Evolutionary conservation across 1,139 yeast genomes (phyloP), one percentile per base, ranked within the genome.

Genomic region (Kazachstania sp.): DNA sequence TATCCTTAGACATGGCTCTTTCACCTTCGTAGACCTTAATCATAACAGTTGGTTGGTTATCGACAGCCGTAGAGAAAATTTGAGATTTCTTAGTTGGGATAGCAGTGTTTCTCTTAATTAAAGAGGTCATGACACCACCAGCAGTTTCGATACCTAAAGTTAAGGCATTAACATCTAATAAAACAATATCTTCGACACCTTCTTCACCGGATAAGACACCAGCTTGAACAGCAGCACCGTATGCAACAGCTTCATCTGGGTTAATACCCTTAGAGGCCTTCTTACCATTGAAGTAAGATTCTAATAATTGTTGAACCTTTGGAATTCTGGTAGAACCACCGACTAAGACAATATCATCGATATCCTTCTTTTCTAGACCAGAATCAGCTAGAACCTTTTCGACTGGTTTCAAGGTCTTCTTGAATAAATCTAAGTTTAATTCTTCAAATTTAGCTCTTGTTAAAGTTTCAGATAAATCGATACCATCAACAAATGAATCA

Each of bases 291-390:
- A 88, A 88, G 79, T 73, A 87, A 58, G 79, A 77, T 72, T 88
- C 95, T 58, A 88, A 77, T 61, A 88, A 77, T 71, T 85, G 85
- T 75, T 86, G 96, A 57, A 88, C 95, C 77, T 87, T 88, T 72
- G 97, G 97, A 74, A 88, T 88, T 81, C 97, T 87, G 51, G 97
- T 88, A 44, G 97, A 88, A 72, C 97, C 97, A 76, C 97, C 97
- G 61, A 88, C 97, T 51, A 88, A 77, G 41, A 88, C 97, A 68
- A 88, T 86, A 66, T 88, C 97, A 68, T 88, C 94, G 58, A 88
- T 78, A 58, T 85, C 94, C 47, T 80, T 72, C 74, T 84, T 84
- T 72, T 81, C 79, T 57, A 86, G 80, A 66, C 86, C 87, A 56
- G 95, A 81, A 69, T 88, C 97, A 68, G 83, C 83, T 65, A 88